phyloP scores from a whole-genome alignment of 2,329 filamentous ascomycete species.

The Fusarium equiseti region DNA sequence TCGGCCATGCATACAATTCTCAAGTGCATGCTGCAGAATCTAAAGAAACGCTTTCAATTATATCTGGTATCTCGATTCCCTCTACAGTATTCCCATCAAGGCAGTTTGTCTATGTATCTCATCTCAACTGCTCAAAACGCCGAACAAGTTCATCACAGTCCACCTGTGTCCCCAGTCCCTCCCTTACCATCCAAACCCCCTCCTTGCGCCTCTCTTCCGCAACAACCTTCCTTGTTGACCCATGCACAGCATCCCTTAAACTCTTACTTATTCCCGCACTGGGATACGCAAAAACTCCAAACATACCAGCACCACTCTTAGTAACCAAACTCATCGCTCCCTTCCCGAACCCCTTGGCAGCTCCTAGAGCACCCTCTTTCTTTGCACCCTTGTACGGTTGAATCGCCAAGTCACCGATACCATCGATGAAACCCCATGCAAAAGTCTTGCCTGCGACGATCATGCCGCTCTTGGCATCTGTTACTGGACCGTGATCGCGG shows the following conservation, averaged over 20 bases:
- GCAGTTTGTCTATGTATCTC: too few relatives aligned
- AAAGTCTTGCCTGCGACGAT: not conserved
- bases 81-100: not conserved
- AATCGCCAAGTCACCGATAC: not conserved
- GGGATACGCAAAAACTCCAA: conserved; percentile 17
- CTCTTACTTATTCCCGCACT: conserved; percentile 18
- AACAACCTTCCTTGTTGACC: not conserved
- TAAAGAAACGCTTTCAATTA: too few relatives aligned
- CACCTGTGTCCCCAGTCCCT: not conserved
- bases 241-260: not conserved
- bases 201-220: not conserved
- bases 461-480: not conserved
- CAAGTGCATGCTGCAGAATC: too few relatives aligned
- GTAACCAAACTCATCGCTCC: not conserved
- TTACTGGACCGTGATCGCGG: not conserved
- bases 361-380: not conserved
- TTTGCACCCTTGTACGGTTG: not conserved
- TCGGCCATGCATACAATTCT: not conserved
- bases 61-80: fast-evolving
- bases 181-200: not conserved
- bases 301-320: conserved; percentile 11
- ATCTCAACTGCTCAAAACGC: not conserved
- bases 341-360: not conserved
- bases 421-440: not conserved
- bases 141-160: not conserved